A percentile compares a stretch with the other conserved stretches of the same genome.
These are phyloP conservation scores for Globisporangium ultimum DNA, from an alignment of 352 stramenopile species.

Conservation along the genomic window DNA sequence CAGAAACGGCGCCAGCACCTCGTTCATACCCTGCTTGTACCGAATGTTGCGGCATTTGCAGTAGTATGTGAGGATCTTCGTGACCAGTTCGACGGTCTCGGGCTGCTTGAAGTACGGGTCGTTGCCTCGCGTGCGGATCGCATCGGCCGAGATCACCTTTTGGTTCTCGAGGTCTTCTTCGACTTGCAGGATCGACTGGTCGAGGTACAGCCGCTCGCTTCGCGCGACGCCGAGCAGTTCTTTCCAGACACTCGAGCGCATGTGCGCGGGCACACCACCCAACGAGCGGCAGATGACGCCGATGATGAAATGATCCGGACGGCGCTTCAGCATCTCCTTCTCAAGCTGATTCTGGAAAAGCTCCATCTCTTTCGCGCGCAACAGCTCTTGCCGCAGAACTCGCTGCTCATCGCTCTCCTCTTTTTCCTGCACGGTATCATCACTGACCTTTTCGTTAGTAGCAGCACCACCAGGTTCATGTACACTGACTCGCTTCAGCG, in stretches of 20 bases:
- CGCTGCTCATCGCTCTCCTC: background rate
- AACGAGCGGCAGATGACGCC: constrained; percentile 70
- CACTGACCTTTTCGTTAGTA: background rate
- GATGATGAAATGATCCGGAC: constrained; percentile 71
- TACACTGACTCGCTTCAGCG: background rate
- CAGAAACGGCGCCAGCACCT: constrained; percentile 91
- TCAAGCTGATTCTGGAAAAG: constrained; percentile 40
- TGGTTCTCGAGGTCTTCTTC: constrained; percentile 90
- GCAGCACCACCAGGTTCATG: background rate
- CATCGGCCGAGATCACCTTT: constrained; percentile 87
- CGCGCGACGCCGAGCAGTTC: constrained; percentile 69
- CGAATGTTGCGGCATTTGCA: constrained; percentile 87
- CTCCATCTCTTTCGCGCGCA: constrained; percentile 9
- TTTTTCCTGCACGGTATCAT: background rate
- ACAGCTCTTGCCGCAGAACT: background rate
- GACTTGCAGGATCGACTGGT: constrained; percentile 69
- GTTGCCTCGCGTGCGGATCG: constrained; percentile 75
- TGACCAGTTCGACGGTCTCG: constrained; percentile 71
- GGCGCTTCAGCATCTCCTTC: constrained; percentile 61
- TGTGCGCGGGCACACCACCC: constrained; percentile 43
- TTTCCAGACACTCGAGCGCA: constrained; percentile 74
- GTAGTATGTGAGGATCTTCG: constrained; percentile 90
- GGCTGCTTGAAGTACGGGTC: constrained; percentile 73
- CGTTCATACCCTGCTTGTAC: constrained; percentile 96
- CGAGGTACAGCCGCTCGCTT: constrained; percentile 56